Conservation (phyloP, 768 basidiomycete genomes). For the Basidioascus undulatus region DNA sequence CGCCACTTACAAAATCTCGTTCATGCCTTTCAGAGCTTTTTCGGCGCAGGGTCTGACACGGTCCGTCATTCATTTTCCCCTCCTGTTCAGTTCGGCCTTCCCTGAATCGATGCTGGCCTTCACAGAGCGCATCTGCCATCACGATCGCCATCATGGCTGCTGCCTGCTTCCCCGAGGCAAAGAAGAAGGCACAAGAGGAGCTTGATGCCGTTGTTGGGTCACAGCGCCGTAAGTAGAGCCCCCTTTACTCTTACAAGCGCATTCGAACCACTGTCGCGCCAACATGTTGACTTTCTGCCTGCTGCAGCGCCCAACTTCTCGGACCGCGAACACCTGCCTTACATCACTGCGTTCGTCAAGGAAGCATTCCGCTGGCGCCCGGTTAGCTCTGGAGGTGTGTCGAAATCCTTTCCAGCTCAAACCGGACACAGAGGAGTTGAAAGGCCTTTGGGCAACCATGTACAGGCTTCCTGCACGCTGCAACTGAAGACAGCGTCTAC, state of each 20-base stretch:
- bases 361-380: slow-evolving; percentile 7
- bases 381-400: slow-evolving; percentile 5
- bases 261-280: too few species aligned
- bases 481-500: too few species aligned
- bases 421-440: background rate
- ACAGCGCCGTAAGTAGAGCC: too few species aligned
- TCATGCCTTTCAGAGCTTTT: too few species aligned
- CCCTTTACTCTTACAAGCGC: too few species aligned
- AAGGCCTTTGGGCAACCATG: background rate
- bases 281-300: too few species aligned
- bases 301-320: slow-evolving; percentile 5
- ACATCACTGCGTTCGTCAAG: slow-evolving; percentile 2
- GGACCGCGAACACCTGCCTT: slow-evolving; percentile 3
- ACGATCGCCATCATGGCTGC: slow-evolving; percentile 6
- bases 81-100: too few species aligned
- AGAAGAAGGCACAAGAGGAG: slow-evolving; percentile 4
- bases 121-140: slow-evolving; percentile 2
- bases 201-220: slow-evolving; percentile 5
- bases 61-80: too few species aligned
- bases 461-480: too few species aligned
- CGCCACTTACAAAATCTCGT: too few species aligned
- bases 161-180: slow-evolving; percentile 3
- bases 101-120: too few species aligned
- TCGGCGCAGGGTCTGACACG: too few species aligned
- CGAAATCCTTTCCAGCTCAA: slow-evolving; percentile 6